Base-by-base conservation (phyloP, 192 early-diverging fungal species). In the Gryganskiella cystojenkinii region DNA sequence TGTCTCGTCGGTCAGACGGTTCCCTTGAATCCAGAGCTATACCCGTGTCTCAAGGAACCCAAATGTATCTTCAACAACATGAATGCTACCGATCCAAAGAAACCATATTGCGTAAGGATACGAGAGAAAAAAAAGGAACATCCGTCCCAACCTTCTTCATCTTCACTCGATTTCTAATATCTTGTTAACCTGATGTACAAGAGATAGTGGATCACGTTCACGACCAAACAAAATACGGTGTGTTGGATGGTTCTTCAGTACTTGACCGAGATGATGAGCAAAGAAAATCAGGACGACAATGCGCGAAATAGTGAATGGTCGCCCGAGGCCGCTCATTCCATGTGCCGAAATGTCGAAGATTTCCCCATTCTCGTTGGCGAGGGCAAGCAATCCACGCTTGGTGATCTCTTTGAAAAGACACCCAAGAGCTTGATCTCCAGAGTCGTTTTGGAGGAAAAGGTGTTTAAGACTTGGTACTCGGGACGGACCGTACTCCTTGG, bases 401-500 rank as follows among this genome's bases (percentile, higher is more conserved):
- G 63, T 4, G 51, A 65, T 15, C 40, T 65, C 10, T 40, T 55
- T 15, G 63, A 53, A 15, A 22, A 4, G 25, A 28, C 63, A 19
- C 50, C 49, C 9, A 42, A 42, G 51, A 31, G 54, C 1, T 24
- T 30, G 19, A 43, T 65, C 10, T 65, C 63, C 1, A 65, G 54
- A 25, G 63, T 65, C 13, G 40, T 65, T 20, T 42, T 54, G 4
- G 63, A 65, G 40, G 63, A 65, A 28, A 65, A 65, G 27, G 44
- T 65, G 4, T 65, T 65, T 37, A 42, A 54, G 37, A 65, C 63
- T 3, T 64, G 62, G 62, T 64, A 35, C 33, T 8, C 27, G 6
- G 62, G 46, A 14, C 47, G 62, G 28, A 64, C 62, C 19, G 47
- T 51, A 3, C 50, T 64, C 1, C 30, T 64, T 7, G 62, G 62